Evolutionary conservation across 345 rosid genomes (phyloP).

Genomic region (Acer negundo): DNA sequence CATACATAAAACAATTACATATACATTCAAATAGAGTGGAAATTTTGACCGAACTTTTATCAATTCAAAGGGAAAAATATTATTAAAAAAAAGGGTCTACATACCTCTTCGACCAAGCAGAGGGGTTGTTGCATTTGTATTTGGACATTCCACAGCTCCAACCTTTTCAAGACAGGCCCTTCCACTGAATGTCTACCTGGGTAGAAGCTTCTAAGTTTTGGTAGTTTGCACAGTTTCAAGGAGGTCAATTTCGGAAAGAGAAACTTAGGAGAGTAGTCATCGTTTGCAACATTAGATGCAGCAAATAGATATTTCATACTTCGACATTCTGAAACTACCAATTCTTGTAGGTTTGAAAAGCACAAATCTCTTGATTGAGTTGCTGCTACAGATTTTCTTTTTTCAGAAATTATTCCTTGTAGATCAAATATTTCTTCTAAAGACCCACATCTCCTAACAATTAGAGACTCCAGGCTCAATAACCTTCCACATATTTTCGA

Average conservation of each 20-base stretch:
- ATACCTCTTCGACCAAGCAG: neutral
- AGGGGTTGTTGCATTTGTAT: neutral
- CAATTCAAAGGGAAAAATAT: neutral
- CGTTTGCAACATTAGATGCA: neutral
- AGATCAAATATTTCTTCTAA: constrained; percentile 13
- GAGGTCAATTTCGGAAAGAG: constrained; percentile 17
- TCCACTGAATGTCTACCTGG: constrained; percentile 7
- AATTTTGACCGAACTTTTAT: neutral
- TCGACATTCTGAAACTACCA: neutral
- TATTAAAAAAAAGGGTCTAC: too few species aligned
- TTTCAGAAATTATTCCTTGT: neutral
- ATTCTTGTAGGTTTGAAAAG: neutral
- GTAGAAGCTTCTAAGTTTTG: constrained; percentile 18
- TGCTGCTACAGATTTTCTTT: neutral
- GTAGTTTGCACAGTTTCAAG: neutral
- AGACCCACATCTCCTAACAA: neutral
- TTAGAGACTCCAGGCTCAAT: neutral
- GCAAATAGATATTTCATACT: constrained; percentile 22
- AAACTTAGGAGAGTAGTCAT: neutral
- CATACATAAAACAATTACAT: neutral
- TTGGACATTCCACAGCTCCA: neutral
- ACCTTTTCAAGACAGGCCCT: constrained; percentile 22
- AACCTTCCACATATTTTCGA: neutral
- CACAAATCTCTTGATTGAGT: neutral
- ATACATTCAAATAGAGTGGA: neutral